phyloP scores from a whole-genome alignment of 805 yeast species.

The Candida taoyuanica region DNA sequence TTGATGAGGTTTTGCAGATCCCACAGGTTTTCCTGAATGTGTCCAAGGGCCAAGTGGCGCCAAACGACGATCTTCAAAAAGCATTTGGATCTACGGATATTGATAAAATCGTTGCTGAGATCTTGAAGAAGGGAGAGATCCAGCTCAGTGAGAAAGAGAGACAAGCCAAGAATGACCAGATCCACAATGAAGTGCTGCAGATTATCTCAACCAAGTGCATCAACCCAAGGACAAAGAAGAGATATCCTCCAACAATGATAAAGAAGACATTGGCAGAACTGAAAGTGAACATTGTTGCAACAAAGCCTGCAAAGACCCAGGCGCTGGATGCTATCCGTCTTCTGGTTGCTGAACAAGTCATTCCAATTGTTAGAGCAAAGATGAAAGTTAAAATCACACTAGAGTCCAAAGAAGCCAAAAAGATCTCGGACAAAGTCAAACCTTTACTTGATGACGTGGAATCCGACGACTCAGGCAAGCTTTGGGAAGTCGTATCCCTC shows the following conservation, averaged over 20 bases:
- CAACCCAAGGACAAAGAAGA: constrained; percentile 81
- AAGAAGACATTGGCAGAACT: constrained; percentile 77
- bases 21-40: constrained; percentile 93
- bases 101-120: constrained; percentile 73
- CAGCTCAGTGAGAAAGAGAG: constrained; percentile 94
- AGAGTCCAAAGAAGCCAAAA: constrained; percentile 47
- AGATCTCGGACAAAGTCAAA: constrained; percentile 38
- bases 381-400: constrained; percentile 78
- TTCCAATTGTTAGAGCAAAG: constrained; percentile 91
- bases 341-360: constrained; percentile 70
- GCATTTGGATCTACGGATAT: constrained; percentile 74
- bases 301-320: constrained; percentile 76
- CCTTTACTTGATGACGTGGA: constrained; percentile 40
- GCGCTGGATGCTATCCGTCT: constrained; percentile 88
- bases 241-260: constrained; percentile 93
- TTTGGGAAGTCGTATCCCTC: constrained; percentile 56
- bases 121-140: constrained; percentile 86
- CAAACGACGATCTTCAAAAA: constrained; percentile 71
- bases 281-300: constrained; percentile 72
- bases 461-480: constrained; percentile 38
- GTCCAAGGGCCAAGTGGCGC: constrained; percentile 90
- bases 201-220: constrained; percentile 86
- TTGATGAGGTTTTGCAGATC: constrained; percentile 93
- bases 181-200: constrained; percentile 76
- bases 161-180: constrained; percentile 63